These are phyloP conservation scores for Fonsecaea monophora DNA, from an alignment of 2,329 filamentous ascomycete species.

Conservation along the genomic window DNA sequence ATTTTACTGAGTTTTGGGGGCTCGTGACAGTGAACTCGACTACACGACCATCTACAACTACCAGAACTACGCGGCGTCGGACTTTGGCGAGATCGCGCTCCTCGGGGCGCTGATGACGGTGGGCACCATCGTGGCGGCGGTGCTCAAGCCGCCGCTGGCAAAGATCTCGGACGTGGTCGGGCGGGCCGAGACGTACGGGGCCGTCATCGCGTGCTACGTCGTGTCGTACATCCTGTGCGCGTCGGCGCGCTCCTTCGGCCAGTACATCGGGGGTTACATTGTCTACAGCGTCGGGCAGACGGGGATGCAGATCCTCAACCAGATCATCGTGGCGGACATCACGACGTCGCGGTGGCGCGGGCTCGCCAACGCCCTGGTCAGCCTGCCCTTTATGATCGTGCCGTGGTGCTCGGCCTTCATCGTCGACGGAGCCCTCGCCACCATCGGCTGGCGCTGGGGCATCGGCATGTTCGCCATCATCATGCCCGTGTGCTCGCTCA, in stretches of 20 bases:
- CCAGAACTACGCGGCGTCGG: constrained; percentile 51
- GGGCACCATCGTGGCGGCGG: constrained; percentile 48
- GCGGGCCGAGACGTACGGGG: constrained; percentile 45
- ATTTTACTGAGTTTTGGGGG: background rate
- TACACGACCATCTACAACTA: constrained; percentile 50
- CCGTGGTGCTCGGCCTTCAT: constrained; percentile 53
- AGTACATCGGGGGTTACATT: constrained; percentile 49
- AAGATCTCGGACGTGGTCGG: constrained; percentile 54
- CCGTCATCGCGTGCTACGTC: constrained; percentile 46
- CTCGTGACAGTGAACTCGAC: constrained; percentile 45
- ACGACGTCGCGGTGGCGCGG: constrained; percentile 51
- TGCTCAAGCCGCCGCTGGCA: constrained; percentile 52
- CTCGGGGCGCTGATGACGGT: constrained; percentile 41
- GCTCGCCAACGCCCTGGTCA: constrained; percentile 49
- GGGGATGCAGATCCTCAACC: constrained; percentile 53
- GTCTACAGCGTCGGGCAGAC: constrained; percentile 49
- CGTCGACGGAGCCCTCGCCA: constrained; percentile 48
- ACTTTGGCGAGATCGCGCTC: constrained; percentile 48
- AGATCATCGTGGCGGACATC: constrained; percentile 53
- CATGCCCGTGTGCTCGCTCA: constrained; percentile 48
- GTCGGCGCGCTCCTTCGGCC: constrained; percentile 45
- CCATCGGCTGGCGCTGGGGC: constrained; percentile 54
- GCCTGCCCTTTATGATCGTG: constrained; percentile 51
- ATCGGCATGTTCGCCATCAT: constrained; percentile 55
- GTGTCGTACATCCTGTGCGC: constrained; percentile 50